Evolutionary conservation across 2,329 filamentous ascomycete genomes (phyloP).

Genomic region (Apiospora arundinis): DNA sequence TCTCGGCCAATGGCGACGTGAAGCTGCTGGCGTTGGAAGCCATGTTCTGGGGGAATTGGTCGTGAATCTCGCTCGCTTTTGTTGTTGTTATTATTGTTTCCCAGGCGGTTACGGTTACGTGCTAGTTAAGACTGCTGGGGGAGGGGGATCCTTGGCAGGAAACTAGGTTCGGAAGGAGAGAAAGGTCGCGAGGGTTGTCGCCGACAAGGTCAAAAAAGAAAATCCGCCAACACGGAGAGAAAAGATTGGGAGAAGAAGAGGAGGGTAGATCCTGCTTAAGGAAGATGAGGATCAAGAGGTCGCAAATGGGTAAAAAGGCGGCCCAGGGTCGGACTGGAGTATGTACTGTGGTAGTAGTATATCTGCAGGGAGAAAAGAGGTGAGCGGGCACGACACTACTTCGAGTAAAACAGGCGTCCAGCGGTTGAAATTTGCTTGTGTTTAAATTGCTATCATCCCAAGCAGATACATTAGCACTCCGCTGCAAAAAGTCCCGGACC

Average conservation of each 20-base stretch:
- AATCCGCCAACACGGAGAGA: not conserved
- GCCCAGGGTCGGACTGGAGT: not conserved
- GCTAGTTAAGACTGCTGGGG: not conserved
- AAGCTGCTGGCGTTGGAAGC: constrained; percentile 69
- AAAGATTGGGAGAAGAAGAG: not conserved
- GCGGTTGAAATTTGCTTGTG: constrained; percentile 2
- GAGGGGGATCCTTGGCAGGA: not conserved
- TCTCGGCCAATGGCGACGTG: constrained; percentile 71
- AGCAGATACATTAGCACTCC: constrained; percentile 17
- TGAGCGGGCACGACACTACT: constrained; percentile 18
- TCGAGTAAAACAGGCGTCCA: constrained; percentile 8
- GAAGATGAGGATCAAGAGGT: not conserved
- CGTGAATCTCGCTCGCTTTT: not conserved
- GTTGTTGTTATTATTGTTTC: not conserved
- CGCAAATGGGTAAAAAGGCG: not conserved
- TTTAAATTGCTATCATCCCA: constrained; percentile 17
- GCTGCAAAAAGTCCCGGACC: constrained; percentile 11
- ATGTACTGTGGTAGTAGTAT: not conserved
- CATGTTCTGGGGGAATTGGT: constrained; percentile 42
- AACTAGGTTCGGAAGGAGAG: constrained; percentile 7
- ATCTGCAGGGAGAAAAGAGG: not conserved
- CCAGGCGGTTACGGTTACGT: not conserved
- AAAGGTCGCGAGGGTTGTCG: constrained; percentile 7
- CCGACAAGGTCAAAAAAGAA: constrained; percentile 12
- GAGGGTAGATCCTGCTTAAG: constrained; percentile 12